A percentile compares a stretch with the other conserved stretches of the same genome.
These are phyloP conservation scores for Cercospora sp. DNA, from an alignment of 2,329 filamentous ascomycete genomes.

Conservation along the genomic window DNA sequence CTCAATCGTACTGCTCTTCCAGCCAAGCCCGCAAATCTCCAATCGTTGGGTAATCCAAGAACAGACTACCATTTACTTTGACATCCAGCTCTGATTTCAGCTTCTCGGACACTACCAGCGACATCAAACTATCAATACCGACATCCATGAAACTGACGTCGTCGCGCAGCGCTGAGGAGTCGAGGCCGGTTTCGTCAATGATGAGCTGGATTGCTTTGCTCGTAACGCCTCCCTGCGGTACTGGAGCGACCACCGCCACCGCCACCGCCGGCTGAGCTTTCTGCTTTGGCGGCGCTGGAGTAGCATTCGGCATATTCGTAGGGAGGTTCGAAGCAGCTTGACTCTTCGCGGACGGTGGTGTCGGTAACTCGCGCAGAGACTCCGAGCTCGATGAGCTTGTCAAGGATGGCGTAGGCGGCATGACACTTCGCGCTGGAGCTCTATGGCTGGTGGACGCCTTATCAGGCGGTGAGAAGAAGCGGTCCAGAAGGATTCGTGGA, in stretches of 20 bases:
- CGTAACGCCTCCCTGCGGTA: background rate
- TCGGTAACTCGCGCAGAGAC: background rate
- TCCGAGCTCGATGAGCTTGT: background rate
- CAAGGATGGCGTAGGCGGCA: background rate
- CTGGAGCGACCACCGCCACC: background rate
- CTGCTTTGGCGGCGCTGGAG: background rate
- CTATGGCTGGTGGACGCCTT: constrained; percentile 34
- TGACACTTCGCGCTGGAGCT: background rate
- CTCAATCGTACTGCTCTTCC: background rate
- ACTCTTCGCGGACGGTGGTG: background rate
- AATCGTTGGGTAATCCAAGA: constrained; percentile 31
- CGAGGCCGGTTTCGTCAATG: constrained; percentile 35
- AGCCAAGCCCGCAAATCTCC: constrained; percentile 11
- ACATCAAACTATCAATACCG: constrained; percentile 43
- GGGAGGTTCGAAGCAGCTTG: background rate
- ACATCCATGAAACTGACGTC: constrained; percentile 36
- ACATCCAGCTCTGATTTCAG: constrained; percentile 38
- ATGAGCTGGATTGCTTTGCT: constrained; percentile 33
- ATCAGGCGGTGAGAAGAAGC: constrained; percentile 65
- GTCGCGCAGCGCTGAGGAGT: constrained; percentile 29
- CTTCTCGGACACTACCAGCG: constrained; percentile 40
- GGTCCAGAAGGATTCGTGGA: constrained; percentile 64
- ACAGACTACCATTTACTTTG: constrained; percentile 30
- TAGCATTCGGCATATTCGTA: background rate
- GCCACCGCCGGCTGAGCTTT: constrained; percentile 21